Conservation (phyloP, 805 yeast species). For the Schizosaccharomyces pombe region DNA sequence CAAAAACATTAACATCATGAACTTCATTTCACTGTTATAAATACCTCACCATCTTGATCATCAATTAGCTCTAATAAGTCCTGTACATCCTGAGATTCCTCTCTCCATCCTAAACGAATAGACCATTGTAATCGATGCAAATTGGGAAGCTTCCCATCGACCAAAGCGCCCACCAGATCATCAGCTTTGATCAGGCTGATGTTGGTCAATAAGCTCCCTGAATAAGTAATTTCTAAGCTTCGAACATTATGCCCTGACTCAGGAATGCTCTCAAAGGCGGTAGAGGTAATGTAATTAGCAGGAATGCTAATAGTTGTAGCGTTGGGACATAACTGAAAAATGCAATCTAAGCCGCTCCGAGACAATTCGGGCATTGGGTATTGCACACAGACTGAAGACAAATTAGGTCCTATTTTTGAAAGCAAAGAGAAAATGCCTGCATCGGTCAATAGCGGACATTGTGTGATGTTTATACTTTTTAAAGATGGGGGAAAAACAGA, state of each 20-base stretch:
- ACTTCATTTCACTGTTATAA: not conserved
- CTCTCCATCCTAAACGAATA: slow-evolving; percentile 60
- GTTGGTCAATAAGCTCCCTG: slow-evolving; percentile 57
- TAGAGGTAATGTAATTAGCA: slow-evolving; percentile 49
- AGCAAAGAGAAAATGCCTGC: slow-evolving; percentile 40
- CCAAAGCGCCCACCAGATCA: slow-evolving; percentile 63
- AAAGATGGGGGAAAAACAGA: slow-evolving; percentile 56
- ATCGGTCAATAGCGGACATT: slow-evolving; percentile 59
- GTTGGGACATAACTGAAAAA: slow-evolving; percentile 57
- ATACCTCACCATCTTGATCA: slow-evolving; percentile 20
- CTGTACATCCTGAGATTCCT: slow-evolving; percentile 30
- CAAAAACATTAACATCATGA: too few species aligned
- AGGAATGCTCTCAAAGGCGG: slow-evolving; percentile 19
- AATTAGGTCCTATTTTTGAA: slow-evolving; percentile 37
- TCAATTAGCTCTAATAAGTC: slow-evolving; percentile 49
- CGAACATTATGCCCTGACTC: slow-evolving; percentile 27
- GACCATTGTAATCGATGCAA: slow-evolving; percentile 44
- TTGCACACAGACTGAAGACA: slow-evolving; percentile 39
- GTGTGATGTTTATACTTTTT: slow-evolving; percentile 51
- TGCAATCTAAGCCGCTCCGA: slow-evolving; percentile 45
- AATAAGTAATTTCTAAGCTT: slow-evolving; percentile 48
- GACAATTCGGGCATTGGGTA: slow-evolving; percentile 75
- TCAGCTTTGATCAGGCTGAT: slow-evolving; percentile 41
- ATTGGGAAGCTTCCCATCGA: slow-evolving; percentile 51
- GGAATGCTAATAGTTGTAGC: slow-evolving; percentile 38